phyloP scores from a whole-genome alignment of 164 flowering plant genomes.

The Cinnamomum chago region DNA sequence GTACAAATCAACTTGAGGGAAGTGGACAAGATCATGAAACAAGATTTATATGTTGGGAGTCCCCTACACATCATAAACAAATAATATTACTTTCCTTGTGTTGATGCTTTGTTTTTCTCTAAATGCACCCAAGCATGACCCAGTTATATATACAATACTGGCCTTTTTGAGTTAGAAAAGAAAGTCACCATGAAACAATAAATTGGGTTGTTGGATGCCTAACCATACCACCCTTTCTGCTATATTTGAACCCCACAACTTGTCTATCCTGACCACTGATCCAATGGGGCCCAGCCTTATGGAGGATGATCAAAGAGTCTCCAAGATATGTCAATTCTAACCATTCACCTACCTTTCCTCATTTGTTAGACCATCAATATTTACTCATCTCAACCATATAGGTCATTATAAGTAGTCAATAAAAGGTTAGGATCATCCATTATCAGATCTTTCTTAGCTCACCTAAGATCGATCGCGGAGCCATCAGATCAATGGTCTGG shows the following conservation, averaged over 20 bases:
- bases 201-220: background rate
- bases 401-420: background rate
- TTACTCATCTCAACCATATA: background rate
- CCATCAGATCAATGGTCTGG: background rate
- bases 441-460: background rate
- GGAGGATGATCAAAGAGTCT: background rate
- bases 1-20: background rate
- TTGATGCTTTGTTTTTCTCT: background rate
- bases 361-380: no score
- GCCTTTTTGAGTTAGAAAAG: background rate
- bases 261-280: background rate
- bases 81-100: background rate
- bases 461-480: background rate
- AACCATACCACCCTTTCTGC: background rate
- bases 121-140: constrained; percentile 1
- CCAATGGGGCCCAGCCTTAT: background rate
- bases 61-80: background rate
- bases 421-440: background rate
- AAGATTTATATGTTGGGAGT: background rate
- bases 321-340: background rate
- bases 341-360: background rate
- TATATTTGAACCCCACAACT: background rate
- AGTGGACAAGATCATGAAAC: background rate
- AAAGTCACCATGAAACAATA: background rate
- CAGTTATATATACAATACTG: background rate